These are phyloP conservation scores for Phytophthora foliorum DNA, from an alignment of 352 stramenopile genomes.

Conservation along the genomic window DNA sequence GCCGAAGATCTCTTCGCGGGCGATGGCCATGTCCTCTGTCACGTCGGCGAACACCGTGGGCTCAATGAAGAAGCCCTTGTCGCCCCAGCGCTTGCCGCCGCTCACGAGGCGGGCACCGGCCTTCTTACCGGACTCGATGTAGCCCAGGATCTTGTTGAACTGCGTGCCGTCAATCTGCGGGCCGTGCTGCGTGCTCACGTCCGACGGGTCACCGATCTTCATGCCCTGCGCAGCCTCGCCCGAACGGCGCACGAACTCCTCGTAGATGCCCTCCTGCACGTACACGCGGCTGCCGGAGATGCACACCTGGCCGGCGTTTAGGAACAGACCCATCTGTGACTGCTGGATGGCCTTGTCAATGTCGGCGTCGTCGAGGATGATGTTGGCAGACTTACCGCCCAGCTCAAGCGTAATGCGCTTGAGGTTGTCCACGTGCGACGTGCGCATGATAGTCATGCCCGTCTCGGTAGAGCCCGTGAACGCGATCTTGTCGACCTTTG, in stretches of 20 bases:
- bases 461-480: conserved; percentile 80
- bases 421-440: conserved; percentile 67
- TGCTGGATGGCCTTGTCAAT: conserved; percentile 60
- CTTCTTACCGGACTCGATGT: conserved; percentile 71
- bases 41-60: conserved; percentile 92
- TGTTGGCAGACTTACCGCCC: conserved; percentile 79
- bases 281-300: conserved; percentile 82
- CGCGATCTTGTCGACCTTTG: conserved; percentile 78
- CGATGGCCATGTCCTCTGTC: conserved; percentile 85
- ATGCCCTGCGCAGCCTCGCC: conserved; percentile 56
- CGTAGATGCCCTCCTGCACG: conserved; percentile 87
- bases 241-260: conserved; percentile 79
- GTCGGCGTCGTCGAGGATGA: conserved; percentile 76
- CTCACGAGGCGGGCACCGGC: conserved; percentile 84
- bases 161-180: conserved; percentile 67
- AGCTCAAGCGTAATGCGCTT: conserved; percentile 82
- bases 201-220: conserved; percentile 63
- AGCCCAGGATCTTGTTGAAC: conserved; percentile 87
- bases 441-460: conserved; percentile 63
- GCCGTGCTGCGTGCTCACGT: conserved; percentile 42
- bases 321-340: conserved; percentile 70
- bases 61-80: conserved; percentile 90
- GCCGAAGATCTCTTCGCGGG: conserved; percentile 92
- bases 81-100: conserved; percentile 73
- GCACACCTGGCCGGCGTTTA: conserved; percentile 91